Conservation (phyloP, 345 rosid genomes). For the Pelargonium nanum region DNA sequence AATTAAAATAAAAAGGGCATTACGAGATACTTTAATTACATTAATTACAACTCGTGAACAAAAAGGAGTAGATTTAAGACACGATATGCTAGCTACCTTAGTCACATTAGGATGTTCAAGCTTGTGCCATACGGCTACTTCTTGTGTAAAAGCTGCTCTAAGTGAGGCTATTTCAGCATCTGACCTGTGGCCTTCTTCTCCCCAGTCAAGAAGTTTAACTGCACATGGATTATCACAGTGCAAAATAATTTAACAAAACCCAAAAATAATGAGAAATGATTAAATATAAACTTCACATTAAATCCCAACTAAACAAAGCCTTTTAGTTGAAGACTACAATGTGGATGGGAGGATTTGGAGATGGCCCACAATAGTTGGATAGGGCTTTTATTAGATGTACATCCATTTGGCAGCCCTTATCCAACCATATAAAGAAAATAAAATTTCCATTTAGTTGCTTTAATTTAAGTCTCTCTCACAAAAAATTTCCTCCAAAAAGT, state of each 20-base stretch:
- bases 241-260: not conserved
- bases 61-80: not conserved
- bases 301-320: not conserved
- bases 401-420: not conserved
- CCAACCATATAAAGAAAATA: too few species aligned
- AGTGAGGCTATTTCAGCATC: constrained; percentile 87
- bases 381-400: not conserved
- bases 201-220: constrained; percentile 98
- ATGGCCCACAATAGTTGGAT: not conserved
- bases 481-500: constrained; percentile 15
- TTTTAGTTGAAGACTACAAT: not conserved
- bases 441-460: too few species aligned
- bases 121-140: constrained; percentile 98
- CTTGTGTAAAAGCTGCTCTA: constrained; percentile 80
- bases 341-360: not conserved
- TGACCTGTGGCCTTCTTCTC: constrained; percentile 90
- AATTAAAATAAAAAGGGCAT: not conserved
- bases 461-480: constrained; percentile 10
- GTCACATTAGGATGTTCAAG: constrained; percentile 95
- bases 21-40: not conserved
- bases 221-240: constrained; percentile 5
- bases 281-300: constrained; percentile 3
- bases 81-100: constrained; percentile 46
- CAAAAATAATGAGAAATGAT: not conserved
- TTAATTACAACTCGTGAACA: not conserved